Evolutionary conservation across 2,329 filamentous ascomycete species (phyloP), one percentile per base, ranked within the genome.

Genomic region (Verruconis gallopava): DNA sequence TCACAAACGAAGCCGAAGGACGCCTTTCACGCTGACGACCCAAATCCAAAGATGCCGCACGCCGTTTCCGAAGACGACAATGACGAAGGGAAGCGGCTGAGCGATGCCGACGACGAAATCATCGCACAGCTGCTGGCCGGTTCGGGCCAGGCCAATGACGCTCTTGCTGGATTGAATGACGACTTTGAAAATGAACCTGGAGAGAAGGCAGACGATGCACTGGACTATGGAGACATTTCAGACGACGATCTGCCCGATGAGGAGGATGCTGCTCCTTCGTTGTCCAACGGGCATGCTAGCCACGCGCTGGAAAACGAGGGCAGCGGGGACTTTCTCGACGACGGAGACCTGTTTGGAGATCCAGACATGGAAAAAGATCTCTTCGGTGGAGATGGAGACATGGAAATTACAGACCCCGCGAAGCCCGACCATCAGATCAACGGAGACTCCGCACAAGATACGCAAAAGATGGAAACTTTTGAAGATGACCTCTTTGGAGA

Each of bases 221-320:
- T 91, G 47, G 91, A 98, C 56, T 98, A 72, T 52, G 85, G 84
- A 56, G 85, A 94, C 55, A 88, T 96, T 47, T 81, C 81, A 49
- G 89, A 96, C 57, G 86, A 93, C 55, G 88, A 95, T 48, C 71
- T 94, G 5, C 81, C 85, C 9, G 85, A 91, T 4, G 85, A 91
- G 48, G 79, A 84, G 20, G 14, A 21, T 15, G 21, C 33, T 3
- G 22, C 9, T n/a, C 34, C 33, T 17, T 6, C 33, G n/a, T 6
- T 15, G 17, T 6, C 12, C 6, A 36, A 36, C 33, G 12, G 33
- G 6, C 11, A 11, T 36, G 33, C 6, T 15, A 15, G 33, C 6
- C 33, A 36, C 11, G 33, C 11, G 6, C 9, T 6, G 33, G 17
- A 6, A 13, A 6, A 13, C 6, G 9, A 9, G 25, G 25, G n/a